Percentiles rank a stretch among this genome's conserved stretches.
phyloP scores from a whole-genome alignment of 805 yeast species.

The Wickerhamomyces ciferrii region DNA sequence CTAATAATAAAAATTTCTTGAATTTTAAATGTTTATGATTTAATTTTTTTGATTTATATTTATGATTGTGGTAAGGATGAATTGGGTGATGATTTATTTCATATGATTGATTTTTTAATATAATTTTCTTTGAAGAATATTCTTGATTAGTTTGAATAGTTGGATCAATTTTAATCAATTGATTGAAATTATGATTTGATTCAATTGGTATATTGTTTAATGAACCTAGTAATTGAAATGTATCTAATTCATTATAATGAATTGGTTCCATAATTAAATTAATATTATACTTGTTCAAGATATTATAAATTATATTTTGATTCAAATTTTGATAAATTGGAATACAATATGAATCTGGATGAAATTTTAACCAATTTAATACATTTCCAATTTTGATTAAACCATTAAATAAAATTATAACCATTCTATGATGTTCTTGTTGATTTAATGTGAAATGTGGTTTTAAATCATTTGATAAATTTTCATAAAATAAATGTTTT shows the following conservation, averaged over 20 bases:
- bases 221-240: too few relatives aligned
- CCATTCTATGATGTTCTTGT: conserved; percentile 10
- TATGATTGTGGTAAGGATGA: not conserved
- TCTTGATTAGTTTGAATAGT: too few relatives aligned
- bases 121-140: too few relatives aligned
- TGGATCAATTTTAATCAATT: not conserved
- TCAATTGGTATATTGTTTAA: too few relatives aligned
- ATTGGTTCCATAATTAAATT: conserved; percentile 22
- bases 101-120: not conserved
- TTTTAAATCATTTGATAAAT: conserved; percentile 10
- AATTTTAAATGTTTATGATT: conserved; percentile 4
- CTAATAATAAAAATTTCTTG: conserved; percentile 8
- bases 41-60: conserved; percentile 11
- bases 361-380: conserved; percentile 18
- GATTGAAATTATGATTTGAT: not conserved
- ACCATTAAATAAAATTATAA: conserved; percentile 22
- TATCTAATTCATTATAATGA: conserved; percentile 14
- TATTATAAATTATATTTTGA: conserved; percentile 11
- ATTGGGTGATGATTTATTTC: not conserved
- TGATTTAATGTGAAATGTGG: conserved; percentile 15
- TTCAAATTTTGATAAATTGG: conserved; percentile 21
- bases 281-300: conserved; percentile 11
- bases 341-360: conserved; percentile 13
- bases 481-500: conserved; percentile 14
- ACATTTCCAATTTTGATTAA: conserved; percentile 23